Evolutionary conservation across 345 rosid genomes (phyloP).

Genomic region (Iberis pinnata): DNA sequence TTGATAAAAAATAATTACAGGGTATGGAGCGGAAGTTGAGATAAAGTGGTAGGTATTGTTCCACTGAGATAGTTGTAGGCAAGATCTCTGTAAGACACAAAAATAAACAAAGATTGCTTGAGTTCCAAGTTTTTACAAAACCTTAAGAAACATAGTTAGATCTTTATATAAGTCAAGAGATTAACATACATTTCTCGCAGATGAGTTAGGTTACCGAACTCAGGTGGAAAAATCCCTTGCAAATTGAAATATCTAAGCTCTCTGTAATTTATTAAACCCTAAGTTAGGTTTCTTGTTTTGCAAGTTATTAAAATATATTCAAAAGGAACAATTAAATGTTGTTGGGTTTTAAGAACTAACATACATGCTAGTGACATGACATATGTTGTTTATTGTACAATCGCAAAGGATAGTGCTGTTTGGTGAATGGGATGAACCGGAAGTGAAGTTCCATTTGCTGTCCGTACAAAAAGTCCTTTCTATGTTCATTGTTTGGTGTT

Average conservation of each 20-base stretch:
- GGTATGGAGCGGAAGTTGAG: slow-evolving; percentile 40
- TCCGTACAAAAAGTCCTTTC: slow-evolving; percentile 40
- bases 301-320: too few relatives aligned
- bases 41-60: slow-evolving; percentile 49
- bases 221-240: slow-evolving; percentile 56
- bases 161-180: neutral
- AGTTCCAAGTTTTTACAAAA: slow-evolving; percentile 19
- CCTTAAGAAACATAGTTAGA: too few relatives aligned
- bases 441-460: slow-evolving; percentile 27
- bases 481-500: slow-evolving; percentile 27
- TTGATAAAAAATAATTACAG: slow-evolving; percentile 45
- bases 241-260: slow-evolving; percentile 45
- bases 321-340: too few relatives aligned
- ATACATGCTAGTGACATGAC: slow-evolving; percentile 68
- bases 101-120: slow-evolving; percentile 10
- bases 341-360: too few relatives aligned
- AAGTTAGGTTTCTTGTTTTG: neutral
- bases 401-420: slow-evolving; percentile 42
- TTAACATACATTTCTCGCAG: slow-evolving; percentile 54
- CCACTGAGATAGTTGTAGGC: slow-evolving; percentile 64
- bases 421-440: fast-evolving
- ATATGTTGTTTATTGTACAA: slow-evolving; percentile 35
- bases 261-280: slow-evolving; percentile 36
- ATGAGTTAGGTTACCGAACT: slow-evolving; percentile 50
- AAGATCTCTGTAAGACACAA: slow-evolving; percentile 79